Base-by-base conservation (phyloP, 2,329 filamentous ascomycete species). In the Tolypocladium tropicale region DNA sequence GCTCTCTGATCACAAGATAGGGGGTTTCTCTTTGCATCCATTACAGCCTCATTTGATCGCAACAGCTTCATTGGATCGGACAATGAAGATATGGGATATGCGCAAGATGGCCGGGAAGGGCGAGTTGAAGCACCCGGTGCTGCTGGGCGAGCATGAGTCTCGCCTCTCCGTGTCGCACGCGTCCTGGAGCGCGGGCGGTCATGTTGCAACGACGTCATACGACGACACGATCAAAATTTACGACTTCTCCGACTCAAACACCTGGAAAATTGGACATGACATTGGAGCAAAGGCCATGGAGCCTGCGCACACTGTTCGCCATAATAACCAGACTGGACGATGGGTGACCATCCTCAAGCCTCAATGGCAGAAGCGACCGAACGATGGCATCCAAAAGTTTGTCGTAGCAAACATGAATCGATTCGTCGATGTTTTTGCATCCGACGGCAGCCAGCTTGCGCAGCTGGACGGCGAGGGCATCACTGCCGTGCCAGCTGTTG, bases 371-470 rank as follows among this genome's bases (percentile, higher is more conserved):
- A 77, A 82, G 34, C 79, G 82, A 50, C 93, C 94, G 0, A 74
- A 79, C 36, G 90, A 94, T 57, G 85, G 86, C 9, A 84, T 95
- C 6, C 86, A 95, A 60, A 90, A 93, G 59, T 91, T 99, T 64
- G 89, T 84, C 28, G 93, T 99, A 56, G 94, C 90, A 1, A 99
- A 97, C 63, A 97, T 97, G 94, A 96, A 95, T 67, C 84, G 94
- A 1, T 97, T 96, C 64, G 90, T 97, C 1, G 94, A 99, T 66
- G 81, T 99, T 0, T 99, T 88, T 68, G 88, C 87, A 0, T 80
- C 84, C 0, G 82, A 88, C 52, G 94, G 94, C 0, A 86, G 90
- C 64, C 93, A 97, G 69, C 74, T 99, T 4, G 93, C 89, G 0
- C 93, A 97, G 70, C 72, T 95, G 0, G 90, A 86, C 1, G 90